phyloP scores from a whole-genome alignment of 2,329 filamentous ascomycete genomes.

The Sporothrix luriei region DNA sequence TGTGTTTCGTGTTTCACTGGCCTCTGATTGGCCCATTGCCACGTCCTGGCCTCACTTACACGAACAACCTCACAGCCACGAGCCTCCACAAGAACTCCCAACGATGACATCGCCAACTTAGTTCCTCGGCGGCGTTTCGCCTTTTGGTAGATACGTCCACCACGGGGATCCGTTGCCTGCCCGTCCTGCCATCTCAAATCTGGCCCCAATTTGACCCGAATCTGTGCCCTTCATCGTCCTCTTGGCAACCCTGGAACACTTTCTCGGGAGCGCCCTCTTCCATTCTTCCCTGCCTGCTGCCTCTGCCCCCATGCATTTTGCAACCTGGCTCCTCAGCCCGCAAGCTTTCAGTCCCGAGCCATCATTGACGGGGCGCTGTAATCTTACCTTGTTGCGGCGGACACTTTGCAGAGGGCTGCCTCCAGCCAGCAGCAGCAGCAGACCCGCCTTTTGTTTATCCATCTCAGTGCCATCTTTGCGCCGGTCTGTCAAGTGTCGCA shows the following conservation, averaged over 20 bases:
- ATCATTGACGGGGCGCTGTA: not conserved
- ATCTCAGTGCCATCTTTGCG: not conserved
- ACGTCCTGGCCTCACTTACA: conserved; percentile 28
- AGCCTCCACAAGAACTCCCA: not conserved
- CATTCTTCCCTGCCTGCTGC: not conserved
- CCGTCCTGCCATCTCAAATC: conserved; percentile 23
- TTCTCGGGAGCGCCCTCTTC: conserved; percentile 28
- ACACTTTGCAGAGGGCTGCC: not conserved
- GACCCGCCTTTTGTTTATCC: conserved; percentile 24
- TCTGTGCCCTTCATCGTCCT: not conserved
- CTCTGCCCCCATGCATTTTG: not conserved
- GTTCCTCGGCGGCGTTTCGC: not conserved
- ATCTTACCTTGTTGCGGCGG: not conserved
- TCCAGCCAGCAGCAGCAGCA: not conserved
- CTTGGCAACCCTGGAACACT: conserved; percentile 18
- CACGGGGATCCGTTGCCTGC: not conserved
- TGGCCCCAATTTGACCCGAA: not conserved
- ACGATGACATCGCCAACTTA: not conserved
- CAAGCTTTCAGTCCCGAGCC: conserved; percentile 11
- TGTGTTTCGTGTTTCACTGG: conserved; percentile 29
- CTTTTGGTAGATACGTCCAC: not conserved
- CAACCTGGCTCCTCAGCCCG: conserved; percentile 8
- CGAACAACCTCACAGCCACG: not conserved
- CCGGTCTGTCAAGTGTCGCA: conserved; percentile 22
- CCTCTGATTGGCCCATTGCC: conserved; percentile 28